Percentiles rank a stretch among this genome's conserved stretches.
Evolutionary conservation across 73 alveolate genomes (phyloP).

Genomic region (Diophrys appendiculata): DNA sequence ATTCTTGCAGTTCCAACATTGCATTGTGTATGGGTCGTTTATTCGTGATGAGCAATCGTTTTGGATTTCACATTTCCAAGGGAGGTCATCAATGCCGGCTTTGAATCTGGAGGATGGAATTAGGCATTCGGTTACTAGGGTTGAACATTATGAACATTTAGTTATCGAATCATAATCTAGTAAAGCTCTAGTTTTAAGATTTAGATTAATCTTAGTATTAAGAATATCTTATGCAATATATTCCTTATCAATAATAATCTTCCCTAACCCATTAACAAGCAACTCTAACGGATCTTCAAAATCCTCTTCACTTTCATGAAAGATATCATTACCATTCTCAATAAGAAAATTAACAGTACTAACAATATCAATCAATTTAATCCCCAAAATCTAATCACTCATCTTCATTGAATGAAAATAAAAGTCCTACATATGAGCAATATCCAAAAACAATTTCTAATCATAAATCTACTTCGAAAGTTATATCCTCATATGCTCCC

Average conservation of each 20-base stretch:
- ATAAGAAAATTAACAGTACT: constrained; percentile 27
- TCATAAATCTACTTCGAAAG: background rate
- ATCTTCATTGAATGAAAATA: constrained; percentile 34
- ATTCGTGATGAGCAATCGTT: constrained; percentile 2
- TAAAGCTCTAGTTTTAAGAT: constrained; percentile 45
- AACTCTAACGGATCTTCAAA: constrained; percentile 50
- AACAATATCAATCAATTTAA: constrained; percentile 34
- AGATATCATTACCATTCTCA: constrained; percentile 28
- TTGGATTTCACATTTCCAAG: constrained; percentile 28
- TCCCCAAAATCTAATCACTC: constrained; percentile 30
- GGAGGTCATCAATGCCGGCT: constrained; percentile 23
- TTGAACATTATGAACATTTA: constrained; percentile 47
- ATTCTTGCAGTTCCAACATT: constrained; percentile 29
- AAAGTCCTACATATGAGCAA: constrained; percentile 18
- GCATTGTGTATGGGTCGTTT: constrained; percentile 31
- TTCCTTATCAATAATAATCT: constrained; percentile 27
- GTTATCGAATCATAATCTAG: constrained; percentile 26
- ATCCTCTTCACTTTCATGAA: background rate
- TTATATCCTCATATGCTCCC: background rate
- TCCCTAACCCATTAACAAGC: constrained; percentile 40
- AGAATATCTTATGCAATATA: constrained; percentile 44
- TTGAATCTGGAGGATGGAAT: constrained; percentile 18
- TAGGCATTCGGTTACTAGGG: constrained; percentile 31
- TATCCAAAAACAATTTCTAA: background rate
- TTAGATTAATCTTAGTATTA: constrained; percentile 36